Conservation (phyloP, 2,329 filamentous ascomycete species). For the Ascochyta fabae region DNA sequence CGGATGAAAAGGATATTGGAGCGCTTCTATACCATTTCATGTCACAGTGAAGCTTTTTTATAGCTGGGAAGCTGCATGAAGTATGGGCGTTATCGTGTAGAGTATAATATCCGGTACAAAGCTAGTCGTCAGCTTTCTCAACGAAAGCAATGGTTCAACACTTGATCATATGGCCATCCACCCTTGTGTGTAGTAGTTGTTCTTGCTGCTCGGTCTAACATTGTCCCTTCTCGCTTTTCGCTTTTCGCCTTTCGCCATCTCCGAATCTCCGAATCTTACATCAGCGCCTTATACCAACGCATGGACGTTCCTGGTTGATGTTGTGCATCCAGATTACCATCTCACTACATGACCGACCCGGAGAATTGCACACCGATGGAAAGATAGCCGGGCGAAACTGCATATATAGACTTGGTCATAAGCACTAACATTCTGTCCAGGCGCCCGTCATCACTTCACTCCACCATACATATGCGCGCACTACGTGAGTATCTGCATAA, state of each 20-base stretch:
- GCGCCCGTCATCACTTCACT: background rate
- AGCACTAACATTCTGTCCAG: conserved; percentile 6
- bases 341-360: background rate
- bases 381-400: background rate
- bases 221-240: background rate
- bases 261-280: conserved; percentile 4
- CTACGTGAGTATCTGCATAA: background rate
- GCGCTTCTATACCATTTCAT: background rate
- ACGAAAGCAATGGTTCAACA: background rate
- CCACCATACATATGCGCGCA: background rate
- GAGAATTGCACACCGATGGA: background rate
- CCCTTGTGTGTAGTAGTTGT: background rate
- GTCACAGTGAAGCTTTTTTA: background rate
- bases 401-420: background rate
- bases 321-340: background rate
- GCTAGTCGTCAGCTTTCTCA: background rate
- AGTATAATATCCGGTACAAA: background rate
- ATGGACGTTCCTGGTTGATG: background rate
- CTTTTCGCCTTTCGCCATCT: background rate
- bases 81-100: background rate
- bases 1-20: background rate
- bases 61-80: background rate
- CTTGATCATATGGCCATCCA: background rate
- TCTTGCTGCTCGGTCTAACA: conserved; percentile 1
- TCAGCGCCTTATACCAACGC: background rate